Evolutionary conservation across 768 basidiomycete species (phyloP).

Genomic region (Termitomyces bulborhizus): DNA sequence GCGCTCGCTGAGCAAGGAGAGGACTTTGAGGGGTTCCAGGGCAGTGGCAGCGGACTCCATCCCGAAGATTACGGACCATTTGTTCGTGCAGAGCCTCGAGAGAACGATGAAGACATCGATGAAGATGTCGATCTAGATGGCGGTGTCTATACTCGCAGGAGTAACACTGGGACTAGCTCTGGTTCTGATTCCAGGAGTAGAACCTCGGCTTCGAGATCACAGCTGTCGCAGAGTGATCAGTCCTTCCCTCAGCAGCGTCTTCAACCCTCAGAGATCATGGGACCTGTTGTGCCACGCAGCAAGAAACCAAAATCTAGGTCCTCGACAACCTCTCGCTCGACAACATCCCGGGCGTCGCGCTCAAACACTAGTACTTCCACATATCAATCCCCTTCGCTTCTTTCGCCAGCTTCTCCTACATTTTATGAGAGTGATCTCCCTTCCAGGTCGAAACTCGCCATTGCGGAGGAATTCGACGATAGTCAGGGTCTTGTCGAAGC

Average conservation of each 20-base stretch:
- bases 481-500: conserved; percentile 12
- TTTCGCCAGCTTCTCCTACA: conserved; percentile 33
- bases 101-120: conserved; percentile 33
- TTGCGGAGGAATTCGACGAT: conserved; percentile 13
- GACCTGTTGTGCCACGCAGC: background rate
- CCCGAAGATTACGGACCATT: conserved; percentile 16
- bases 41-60: conserved; percentile 19
- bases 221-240: conserved; percentile 9
- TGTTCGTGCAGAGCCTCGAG: background rate
- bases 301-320: conserved; percentile 23
- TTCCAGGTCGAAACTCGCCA: background rate
- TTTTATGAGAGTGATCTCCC: conserved; percentile 15
- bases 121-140: conserved; percentile 57
- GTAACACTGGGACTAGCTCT: conserved; percentile 22
- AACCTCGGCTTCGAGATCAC: conserved; percentile 42
- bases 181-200: conserved; percentile 60
- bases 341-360: conserved; percentile 17
- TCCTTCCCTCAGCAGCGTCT: background rate
- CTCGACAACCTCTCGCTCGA: conserved; percentile 25
- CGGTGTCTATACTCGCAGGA: conserved; percentile 40
- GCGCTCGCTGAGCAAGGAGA: conserved; percentile 27
- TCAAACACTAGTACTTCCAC: conserved; percentile 28
- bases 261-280: background rate
- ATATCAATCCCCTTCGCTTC: conserved; percentile 40
- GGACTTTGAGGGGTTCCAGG: conserved; percentile 65